Evolutionary conservation across 2,329 filamentous ascomycete species (phyloP).

Genomic region (Trichoderma simmonsii): DNA sequence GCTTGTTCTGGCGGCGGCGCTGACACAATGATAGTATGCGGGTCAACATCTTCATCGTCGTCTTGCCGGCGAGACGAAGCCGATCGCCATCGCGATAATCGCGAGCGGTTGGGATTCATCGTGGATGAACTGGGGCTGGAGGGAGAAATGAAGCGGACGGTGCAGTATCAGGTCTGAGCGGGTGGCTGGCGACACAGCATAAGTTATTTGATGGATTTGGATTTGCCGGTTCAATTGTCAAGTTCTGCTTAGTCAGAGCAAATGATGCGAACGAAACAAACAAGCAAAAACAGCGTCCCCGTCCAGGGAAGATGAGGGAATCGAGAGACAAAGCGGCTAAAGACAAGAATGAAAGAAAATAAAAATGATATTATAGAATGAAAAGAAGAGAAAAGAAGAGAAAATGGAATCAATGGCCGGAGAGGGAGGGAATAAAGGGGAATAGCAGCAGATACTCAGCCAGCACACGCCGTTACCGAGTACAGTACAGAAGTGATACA

Average conservation of each 20-base stretch:
- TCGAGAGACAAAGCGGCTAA: background rate
- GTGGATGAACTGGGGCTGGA: background rate
- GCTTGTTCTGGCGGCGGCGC: background rate
- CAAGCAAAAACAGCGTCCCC: background rate
- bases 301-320: background rate
- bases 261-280: background rate
- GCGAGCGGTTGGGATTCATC: slow-evolving; percentile 2
- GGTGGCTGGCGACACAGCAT: background rate
- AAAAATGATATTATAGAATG: background rate
- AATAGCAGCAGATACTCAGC: background rate
- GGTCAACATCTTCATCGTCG: background rate
- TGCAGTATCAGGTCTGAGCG: slow-evolving; percentile 8
- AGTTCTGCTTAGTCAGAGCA: background rate
- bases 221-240: background rate
- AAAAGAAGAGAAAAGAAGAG: background rate
- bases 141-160: background rate
- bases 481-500: background rate
- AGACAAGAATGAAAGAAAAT: background rate
- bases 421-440: background rate
- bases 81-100: background rate
- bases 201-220: background rate
- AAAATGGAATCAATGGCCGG: background rate
- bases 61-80: background rate
- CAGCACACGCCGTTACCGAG: background rate
- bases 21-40: background rate